A percentile compares a stretch with the other conserved stretches of the same genome.
Conservation (phyloP, 2,329 filamentous ascomycete genomes). For the Apiospora phragmitis region DNA sequence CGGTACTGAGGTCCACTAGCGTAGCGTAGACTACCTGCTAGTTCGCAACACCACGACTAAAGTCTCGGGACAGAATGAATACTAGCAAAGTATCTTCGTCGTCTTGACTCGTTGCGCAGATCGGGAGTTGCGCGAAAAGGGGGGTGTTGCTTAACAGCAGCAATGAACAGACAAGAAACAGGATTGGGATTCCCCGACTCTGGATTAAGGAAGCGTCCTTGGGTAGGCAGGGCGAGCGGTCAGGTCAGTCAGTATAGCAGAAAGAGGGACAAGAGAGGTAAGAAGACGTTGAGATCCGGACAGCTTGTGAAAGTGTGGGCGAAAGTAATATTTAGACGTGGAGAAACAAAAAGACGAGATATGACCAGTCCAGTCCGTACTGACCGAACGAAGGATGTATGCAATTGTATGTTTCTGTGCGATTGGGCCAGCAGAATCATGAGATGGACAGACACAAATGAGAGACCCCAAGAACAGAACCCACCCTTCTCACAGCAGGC, state of each 20-base stretch:
- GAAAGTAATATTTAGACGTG: constrained; percentile 11
- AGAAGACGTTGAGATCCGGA: neutral
- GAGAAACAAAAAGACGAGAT: constrained; percentile 14
- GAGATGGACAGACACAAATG: constrained; percentile 14
- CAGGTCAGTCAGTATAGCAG: neutral
- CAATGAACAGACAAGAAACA: neutral
- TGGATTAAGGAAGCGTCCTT: neutral
- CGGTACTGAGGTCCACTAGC: constrained; percentile 1
- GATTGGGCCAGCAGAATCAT: constrained; percentile 13
- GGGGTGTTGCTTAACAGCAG: neutral
- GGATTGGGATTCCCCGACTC: neutral
- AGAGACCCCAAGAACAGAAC: constrained; percentile 10
- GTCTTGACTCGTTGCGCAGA: constrained; percentile 2
- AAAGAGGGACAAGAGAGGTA: neutral
- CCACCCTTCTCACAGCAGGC: constrained; percentile 8
- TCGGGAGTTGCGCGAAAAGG: constrained; percentile 1
- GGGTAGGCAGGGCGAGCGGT: neutral
- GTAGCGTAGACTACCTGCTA: neutral
- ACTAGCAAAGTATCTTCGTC: constrained; percentile 9
- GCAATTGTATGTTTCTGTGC: constrained; percentile 17
- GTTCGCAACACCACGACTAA: neutral
- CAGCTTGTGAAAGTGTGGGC: constrained; percentile 7
- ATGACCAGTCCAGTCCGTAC: constrained; percentile 13
- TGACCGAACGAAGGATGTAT: constrained; percentile 13
- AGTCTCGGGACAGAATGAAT: neutral